A percentile compares a stretch with the other conserved stretches of the same genome.
phyloP scores from a whole-genome alignment of 768 basidiomycete genomes.

The Porpolomopsis calyptriformis region DNA sequence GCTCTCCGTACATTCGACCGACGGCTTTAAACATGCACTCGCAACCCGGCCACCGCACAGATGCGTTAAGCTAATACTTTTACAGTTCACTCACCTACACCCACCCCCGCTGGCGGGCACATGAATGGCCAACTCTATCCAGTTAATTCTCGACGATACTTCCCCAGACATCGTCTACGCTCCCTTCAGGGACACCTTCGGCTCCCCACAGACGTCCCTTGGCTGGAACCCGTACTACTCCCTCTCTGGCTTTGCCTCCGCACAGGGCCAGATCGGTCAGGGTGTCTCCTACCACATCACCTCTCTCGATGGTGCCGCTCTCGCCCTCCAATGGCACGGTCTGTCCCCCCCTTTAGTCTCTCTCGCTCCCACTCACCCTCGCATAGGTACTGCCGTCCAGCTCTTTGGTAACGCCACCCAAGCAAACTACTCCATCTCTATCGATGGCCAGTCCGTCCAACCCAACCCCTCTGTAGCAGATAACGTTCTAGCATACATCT shows the following conservation, averaged over 20 bases:
- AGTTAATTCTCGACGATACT: conserved; percentile 51
- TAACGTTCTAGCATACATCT: conserved; percentile 40
- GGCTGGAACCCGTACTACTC: conserved; percentile 66
- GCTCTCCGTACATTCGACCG: background rate
- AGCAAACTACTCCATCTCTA: conserved; percentile 35
- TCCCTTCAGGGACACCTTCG: conserved; percentile 48
- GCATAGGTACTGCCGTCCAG: conserved; percentile 53
- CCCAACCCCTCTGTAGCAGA: conserved; percentile 18
- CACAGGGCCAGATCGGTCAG: conserved; percentile 33
- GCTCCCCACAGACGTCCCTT: conserved; percentile 34
- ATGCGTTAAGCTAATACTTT: background rate
- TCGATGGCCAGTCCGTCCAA: conserved; percentile 38
- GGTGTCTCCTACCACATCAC: conserved; percentile 58
- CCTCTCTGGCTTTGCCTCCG: conserved; percentile 34
- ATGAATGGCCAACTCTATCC: conserved; percentile 8
- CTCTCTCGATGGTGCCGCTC: conserved; percentile 42
- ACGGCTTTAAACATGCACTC: background rate
- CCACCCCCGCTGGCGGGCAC: conserved; percentile 20
- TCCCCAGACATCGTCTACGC: conserved; percentile 54
- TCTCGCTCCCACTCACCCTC: background rate
- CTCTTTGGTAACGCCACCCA: conserved; percentile 41
- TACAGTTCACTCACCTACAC: background rate
- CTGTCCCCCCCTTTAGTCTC: conserved; percentile 16
- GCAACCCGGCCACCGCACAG: background rate
- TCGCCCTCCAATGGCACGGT: conserved; percentile 57